Percentiles rank a stretch among this genome's conserved stretches.
These are phyloP conservation scores for Fallopia convolvulus DNA, from an alignment of 148 eudicot genomes.

Conservation along the genomic window DNA sequence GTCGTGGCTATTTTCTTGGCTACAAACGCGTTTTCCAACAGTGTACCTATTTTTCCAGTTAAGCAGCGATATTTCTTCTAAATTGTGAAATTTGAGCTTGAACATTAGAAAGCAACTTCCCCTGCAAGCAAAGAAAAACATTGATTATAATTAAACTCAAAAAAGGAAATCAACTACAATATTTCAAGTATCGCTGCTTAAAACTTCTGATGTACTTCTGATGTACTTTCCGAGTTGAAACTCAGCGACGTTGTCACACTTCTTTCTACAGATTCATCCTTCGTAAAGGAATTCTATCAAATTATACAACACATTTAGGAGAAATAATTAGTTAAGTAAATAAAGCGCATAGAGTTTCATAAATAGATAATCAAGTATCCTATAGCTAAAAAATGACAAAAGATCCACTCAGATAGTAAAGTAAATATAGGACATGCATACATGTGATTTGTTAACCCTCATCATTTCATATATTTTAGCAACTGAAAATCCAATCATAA, in stretches of 20 bases:
- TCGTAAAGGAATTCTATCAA: neutral
- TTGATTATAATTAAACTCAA: neutral
- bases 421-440: conserved; percentile 4
- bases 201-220: too few species aligned
- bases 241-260: neutral
- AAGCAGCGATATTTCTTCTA: conserved; percentile 50
- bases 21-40: too few species aligned
- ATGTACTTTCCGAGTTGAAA: neutral
- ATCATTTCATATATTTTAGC: conserved; percentile 2
- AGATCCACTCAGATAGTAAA: neutral
- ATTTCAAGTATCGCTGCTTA: too few species aligned
- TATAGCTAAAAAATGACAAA: neutral
- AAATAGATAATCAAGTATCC: neutral
- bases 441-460: conserved; percentile 13
- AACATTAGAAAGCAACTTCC: conserved; percentile 58
- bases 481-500: conserved; percentile 18
- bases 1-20: too few species aligned
- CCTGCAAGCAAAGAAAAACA: conserved; percentile 36
- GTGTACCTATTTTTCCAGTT: conserved; percentile 80
- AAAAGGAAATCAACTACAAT: conserved; percentile 2
- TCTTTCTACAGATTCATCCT: neutral
- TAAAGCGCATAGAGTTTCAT: neutral
- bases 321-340: neutral
- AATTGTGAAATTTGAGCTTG: conserved; percentile 74
- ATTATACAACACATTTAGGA: neutral